Base-by-base conservation (phyloP, 2,329 filamentous ascomycete genomes). In the Byssochlamys sp. region DNA sequence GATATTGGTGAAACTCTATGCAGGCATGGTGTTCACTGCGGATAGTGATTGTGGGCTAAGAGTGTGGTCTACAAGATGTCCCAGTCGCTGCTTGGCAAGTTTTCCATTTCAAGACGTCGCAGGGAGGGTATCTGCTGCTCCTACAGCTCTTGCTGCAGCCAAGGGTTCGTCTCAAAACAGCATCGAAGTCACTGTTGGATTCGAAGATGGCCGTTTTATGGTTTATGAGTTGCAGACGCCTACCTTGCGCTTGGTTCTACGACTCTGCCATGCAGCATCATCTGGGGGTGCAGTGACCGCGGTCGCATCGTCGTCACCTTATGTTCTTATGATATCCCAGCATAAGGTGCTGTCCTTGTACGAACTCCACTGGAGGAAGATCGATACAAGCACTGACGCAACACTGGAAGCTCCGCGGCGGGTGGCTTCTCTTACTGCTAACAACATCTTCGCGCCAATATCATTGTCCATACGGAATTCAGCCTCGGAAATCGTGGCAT, bases 381-480 rank as follows among this genome's bases (percentile, higher is more conserved):
- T 14, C 9, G 55, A 27, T 53, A 53, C 29, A 57, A 56, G 55
- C 49, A 58, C 58, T 3, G 51, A 55, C 12, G 55, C 58, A 11
- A 56, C 56, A 14, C 54, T 72, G 10, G 62, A 70, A 5, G 68
- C 75, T 26, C 84, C 85, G 1, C 78, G 78, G 58, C 79, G 94
- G 29, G 75, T 96, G 29, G 87, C 88, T 6, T 92, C 89, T 0
- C 80, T 96, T 24, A 86, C 85, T 67, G 95, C 91, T 10, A 86
- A 90, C 66, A 91, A 87, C 2, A 87, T 88, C 1, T 84, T 86
- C 67, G 82, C 87, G 2, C 91, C 91, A 1, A 77, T 95, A 9
- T 89, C 90, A 0, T 75, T 96, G n/a, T 92, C 90, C 0, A 82
- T 97, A 39, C 84, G 91, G n/a, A 81, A 79, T 27, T 84, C 84